Evolutionary conservation across 2,329 filamentous ascomycete species (phyloP).

Genomic region (Pseudogymnoascus sp.): DNA sequence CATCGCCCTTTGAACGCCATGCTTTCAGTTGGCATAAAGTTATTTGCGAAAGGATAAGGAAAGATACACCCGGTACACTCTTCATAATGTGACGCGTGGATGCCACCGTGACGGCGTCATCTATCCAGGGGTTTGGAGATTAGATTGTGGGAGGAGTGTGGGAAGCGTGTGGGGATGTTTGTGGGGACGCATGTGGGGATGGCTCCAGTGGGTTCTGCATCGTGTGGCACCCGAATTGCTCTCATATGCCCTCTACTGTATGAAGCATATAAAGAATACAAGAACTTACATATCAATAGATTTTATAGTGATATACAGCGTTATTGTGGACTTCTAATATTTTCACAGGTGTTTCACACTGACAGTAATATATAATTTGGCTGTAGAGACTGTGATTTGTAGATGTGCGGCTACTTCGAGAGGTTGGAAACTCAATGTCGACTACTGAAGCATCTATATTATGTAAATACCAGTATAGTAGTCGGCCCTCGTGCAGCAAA

Average conservation of each 20-base stretch:
- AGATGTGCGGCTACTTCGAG: too few species aligned
- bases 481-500: too few species aligned
- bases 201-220: neutral
- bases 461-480: too few species aligned
- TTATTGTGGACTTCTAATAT: too few species aligned
- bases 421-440: too few species aligned
- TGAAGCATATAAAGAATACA: neutral
- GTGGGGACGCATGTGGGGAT: neutral
- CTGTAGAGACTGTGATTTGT: neutral
- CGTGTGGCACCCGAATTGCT: neutral
- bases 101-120: neutral
- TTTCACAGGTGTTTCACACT: neutral
- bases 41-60: neutral
- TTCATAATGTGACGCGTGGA: neutral
- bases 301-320: neutral
- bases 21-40: neutral
- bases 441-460: too few species aligned
- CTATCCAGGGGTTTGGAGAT: neutral
- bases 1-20: neutral
- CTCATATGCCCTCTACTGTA: neutral
- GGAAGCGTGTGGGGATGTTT: neutral
- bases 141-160: neutral
- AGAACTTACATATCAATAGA: neutral
- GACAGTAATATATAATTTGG: neutral
- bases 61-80: neutral